Evolutionary conservation across 1,284 basidiomycete genomes (phyloP).

Genomic region (Rhodotorula sp.): DNA sequence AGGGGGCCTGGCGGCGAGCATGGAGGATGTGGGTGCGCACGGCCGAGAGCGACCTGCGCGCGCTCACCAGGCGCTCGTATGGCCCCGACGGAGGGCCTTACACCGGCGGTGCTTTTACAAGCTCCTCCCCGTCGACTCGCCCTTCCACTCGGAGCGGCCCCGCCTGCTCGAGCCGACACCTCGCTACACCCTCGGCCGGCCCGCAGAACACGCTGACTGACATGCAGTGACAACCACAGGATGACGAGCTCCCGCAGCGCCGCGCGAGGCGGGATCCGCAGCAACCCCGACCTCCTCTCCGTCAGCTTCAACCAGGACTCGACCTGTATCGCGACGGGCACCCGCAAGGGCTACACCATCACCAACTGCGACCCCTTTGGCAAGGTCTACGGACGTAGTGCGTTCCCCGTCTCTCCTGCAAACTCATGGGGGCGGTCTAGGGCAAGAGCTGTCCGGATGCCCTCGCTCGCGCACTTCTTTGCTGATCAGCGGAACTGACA

Average conservation of each 20-base stretch:
- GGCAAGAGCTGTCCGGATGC: too few relatives aligned
- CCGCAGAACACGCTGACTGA: background rate
- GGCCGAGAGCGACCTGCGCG: too few relatives aligned
- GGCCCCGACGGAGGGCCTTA: too few relatives aligned
- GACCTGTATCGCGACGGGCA: conserved; percentile 85
- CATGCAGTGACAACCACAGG: fast-evolving
- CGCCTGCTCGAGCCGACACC: background rate
- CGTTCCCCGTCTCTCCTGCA: conserved; percentile 51
- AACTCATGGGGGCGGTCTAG: too few relatives aligned
- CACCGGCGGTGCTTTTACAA: too few relatives aligned
- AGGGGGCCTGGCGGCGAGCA: too few relatives aligned
- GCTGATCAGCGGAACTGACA: too few relatives aligned
- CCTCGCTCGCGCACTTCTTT: too few relatives aligned
- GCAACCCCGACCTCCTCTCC: conserved; percentile 44
- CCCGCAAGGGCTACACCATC: conserved; percentile 92
- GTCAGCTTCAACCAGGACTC: conserved; percentile 49
- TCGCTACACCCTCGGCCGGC: background rate
- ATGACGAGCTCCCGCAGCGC: conserved; percentile 17
- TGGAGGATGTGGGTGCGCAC: too few relatives aligned
- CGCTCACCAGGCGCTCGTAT: too few relatives aligned
- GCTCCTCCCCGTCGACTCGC: too few relatives aligned
- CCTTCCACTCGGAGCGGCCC: background rate
- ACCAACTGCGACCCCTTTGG: conserved; percentile 98
- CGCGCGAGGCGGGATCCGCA: conserved; percentile 41
- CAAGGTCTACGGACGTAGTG: conserved; percentile 89